Evolutionary conservation across 2,329 filamentous ascomycete species (phyloP), one percentile per base, ranked within the genome.

Genomic region (Fusarium scirpi): DNA sequence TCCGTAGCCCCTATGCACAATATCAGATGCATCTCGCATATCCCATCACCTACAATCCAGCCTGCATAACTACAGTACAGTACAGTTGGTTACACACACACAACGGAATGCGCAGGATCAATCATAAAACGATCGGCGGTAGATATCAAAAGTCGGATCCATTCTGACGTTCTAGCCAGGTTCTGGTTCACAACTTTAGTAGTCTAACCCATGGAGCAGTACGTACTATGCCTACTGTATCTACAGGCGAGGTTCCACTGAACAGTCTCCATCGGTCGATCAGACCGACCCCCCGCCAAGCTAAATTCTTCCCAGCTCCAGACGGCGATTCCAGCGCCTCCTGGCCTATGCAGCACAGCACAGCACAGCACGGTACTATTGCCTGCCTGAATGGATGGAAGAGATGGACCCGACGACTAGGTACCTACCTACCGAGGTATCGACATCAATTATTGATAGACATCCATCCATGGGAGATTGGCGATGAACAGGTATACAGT

Each of bases 181-280:
- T 61, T 66, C 62, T 65, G 61, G 38, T 25, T 34, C 49, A 53
- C 34, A 53, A 22, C 34, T 38, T 30, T 30, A 30, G 29, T 38
- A 38, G 34, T 38, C 18, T 38, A 11, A 12, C 34, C 34, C 34
- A 38, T 38, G 41, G 49, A 18, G 32, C 34, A 43, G 24, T 38
- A 30, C n/a, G 18, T 20, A 30, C 13, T 16, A 20, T 16, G 25
- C 34, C 3, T n/a, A 38, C 34, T 38, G 34, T 38, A 38, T 22
- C 53, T 64, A 25, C 46, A 47, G 62, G 46, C 47, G 32, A 38
- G 20, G 53, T 59, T 51, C 15, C 52, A 58, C 41, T 43, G 49
- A 49, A 46, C 53, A 48, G 59, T 67, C 52, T 66, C 63, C 62
- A 58, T 74, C 59, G 70, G 70, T 62, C 73, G 73, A 75, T 75